Evolutionary conservation across 148 eudicot genomes (phyloP).

Genomic region (Rhododendron mucronatum): DNA sequence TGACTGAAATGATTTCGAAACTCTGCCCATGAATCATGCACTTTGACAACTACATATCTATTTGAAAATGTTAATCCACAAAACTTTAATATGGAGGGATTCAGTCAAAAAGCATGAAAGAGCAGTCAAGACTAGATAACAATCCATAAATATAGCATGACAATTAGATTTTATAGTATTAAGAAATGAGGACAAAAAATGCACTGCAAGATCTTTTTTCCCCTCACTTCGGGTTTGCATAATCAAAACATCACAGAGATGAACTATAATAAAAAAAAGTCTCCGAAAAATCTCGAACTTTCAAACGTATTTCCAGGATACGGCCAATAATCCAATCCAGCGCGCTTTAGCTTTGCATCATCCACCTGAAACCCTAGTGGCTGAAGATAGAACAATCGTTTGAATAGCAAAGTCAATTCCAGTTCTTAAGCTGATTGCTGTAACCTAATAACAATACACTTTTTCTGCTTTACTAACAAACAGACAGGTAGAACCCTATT

Average conservation of each 20-base stretch:
- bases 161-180: neutral
- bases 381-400: constrained; percentile 34
- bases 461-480: neutral
- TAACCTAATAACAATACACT: neutral
- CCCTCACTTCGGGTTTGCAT: neutral
- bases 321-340: constrained; percentile 99
- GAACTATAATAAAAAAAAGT: neutral
- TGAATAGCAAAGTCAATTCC: constrained; percentile 2
- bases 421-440: neutral
- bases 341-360: constrained; percentile 84
- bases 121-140: neutral
- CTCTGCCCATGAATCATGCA: constrained; percentile 86
- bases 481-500: neutral
- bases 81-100: neutral
- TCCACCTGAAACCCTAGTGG: constrained; percentile 88
- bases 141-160: neutral
- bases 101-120: neutral
- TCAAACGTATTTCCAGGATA: constrained; percentile 40
- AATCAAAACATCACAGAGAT: neutral
- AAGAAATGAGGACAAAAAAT: neutral
- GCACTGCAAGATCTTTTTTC: neutral
- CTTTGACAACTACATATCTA: constrained; percentile 94
- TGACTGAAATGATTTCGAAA: constrained; percentile 64
- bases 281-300: neutral
- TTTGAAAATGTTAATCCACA: constrained; percentile 27